Evolutionary conservation across 805 yeast species (phyloP), one percentile per base, ranked within the genome.

Genomic region (Saccharomycopsis sp.): DNA sequence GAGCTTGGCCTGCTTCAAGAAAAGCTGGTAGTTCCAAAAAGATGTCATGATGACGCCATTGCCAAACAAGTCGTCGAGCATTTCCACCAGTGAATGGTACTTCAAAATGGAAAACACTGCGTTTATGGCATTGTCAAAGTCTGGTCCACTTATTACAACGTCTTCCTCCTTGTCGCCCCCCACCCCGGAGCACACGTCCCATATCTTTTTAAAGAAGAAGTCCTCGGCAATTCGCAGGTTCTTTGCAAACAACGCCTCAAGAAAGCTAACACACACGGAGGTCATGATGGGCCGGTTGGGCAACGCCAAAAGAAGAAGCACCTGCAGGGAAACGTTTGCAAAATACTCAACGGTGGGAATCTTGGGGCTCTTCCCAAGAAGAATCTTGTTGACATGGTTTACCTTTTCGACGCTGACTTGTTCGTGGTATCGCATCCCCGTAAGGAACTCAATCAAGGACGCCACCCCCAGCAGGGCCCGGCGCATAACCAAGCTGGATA

Each of bases 381-480:
- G 56, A 2, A 85, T 67, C 31, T 68, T 70, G n/a, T 82, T 73
- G 1, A 84, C 81, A 43, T 77, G 72, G 20, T 74, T 75, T 36
- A 84, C 65, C 49, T 76, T 80, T 23, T 73, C 75, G n/a, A 77
- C 58, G 48, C 77, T 77, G 10, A 86, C 59, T 9, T 75, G 77
- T 42, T 80, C 89, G 40, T 69, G 67, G 31, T 85, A 94, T 42
- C 95, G 64, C 19, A 83, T 63, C 0, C 95, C 95, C 10, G 82
- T 63, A 0, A 83, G 66, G 48, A 83, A 75, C 57, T 89, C 96
- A 21, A 87, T 67, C 37, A 89, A 59, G 2, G 87, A 68, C 21
- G 72, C 59, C 2, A 92, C 75, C 0, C 97, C 96, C 52, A 80
- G 78, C 1, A 59, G 56, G 2, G 69, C 57, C 18, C 94, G 68